phyloP scores from a whole-genome alignment of 805 yeast species.

The Metschnikowia cubensis region DNA sequence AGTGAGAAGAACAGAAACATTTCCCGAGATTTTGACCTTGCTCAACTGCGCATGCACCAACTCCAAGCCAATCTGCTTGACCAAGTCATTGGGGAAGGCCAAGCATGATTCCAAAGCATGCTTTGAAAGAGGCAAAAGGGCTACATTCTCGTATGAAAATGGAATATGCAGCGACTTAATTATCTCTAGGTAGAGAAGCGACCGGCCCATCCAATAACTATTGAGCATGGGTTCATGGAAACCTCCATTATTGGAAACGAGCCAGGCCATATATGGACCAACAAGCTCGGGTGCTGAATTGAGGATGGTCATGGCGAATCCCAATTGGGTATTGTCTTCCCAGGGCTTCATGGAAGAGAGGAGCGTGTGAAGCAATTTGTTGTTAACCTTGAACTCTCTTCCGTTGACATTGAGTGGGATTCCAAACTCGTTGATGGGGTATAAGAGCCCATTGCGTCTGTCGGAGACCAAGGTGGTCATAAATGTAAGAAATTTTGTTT shows the following conservation, averaged over 20 bases:
- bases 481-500: conserved; percentile 38
- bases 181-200: conserved; percentile 56
- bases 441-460: conserved; percentile 43
- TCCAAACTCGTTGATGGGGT: conserved; percentile 47
- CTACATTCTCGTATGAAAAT: conserved; percentile 44
- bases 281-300: conserved; percentile 61
- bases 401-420: conserved; percentile 46
- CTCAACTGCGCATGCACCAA: conserved; percentile 57
- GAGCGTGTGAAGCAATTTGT: conserved; percentile 61
- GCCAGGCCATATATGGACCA: conserved; percentile 61
- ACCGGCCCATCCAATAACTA: conserved; percentile 79
- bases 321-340: conserved; percentile 65
- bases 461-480: conserved; percentile 49
- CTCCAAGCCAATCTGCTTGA: conserved; percentile 64
- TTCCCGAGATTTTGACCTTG: conserved; percentile 24
- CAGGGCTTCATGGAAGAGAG: conserved; percentile 72
- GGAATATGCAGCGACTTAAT: conserved; percentile 56
- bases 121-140: conserved; percentile 64
- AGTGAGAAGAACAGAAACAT: conserved; percentile 7
- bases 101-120: conserved; percentile 56
- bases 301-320: conserved; percentile 50
- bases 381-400: conserved; percentile 55
- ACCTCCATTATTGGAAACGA: conserved; percentile 56
- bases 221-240: conserved; percentile 74
- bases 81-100: conserved; percentile 39